Evolutionary conservation across 345 rosid species (phyloP).

Genomic region (Odontarrhena argentea): DNA sequence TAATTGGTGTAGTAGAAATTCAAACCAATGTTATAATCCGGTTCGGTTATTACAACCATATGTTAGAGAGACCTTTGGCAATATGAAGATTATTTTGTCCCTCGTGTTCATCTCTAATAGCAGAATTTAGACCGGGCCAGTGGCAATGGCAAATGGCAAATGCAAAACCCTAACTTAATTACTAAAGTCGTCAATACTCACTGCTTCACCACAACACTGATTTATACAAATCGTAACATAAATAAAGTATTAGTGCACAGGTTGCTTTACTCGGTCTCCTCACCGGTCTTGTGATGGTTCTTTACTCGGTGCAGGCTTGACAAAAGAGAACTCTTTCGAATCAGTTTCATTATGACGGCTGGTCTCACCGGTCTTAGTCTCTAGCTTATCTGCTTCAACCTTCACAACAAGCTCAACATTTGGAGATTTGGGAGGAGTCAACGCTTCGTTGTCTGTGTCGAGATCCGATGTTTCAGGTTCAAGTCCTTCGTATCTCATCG

Average conservation of each 20-base stretch:
- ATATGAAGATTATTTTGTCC: neutral
- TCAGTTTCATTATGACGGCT: constrained; percentile 39
- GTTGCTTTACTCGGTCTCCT: constrained; percentile 34
- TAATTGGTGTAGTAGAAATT: neutral
- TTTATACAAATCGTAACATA: constrained; percentile 20
- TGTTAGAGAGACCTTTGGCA: neutral
- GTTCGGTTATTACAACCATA: neutral
- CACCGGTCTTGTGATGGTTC: constrained; percentile 43
- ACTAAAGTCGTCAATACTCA: constrained; percentile 16
- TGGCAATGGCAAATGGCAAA: neutral
- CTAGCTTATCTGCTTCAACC: constrained; percentile 45
- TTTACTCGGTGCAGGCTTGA: constrained; percentile 49
- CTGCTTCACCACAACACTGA: constrained; percentile 19
- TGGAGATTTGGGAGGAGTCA: constrained; percentile 57
- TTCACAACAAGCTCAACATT: constrained; percentile 41
- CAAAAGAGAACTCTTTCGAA: constrained; percentile 70
- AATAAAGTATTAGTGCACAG: constrained; percentile 21
- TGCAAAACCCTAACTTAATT: constrained; percentile 4
- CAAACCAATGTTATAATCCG: neutral
- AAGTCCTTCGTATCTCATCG: constrained; percentile 53
- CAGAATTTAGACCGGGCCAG: neutral
- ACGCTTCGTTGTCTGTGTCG: constrained; percentile 57
- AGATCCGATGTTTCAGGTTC: constrained; percentile 59
- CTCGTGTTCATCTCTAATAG: neutral
- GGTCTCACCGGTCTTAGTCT: constrained; percentile 38